These are phyloP conservation scores for Dioscorea cayenensis DNA, from an alignment of 116 monocot genomes.

Conservation along the genomic window DNA sequence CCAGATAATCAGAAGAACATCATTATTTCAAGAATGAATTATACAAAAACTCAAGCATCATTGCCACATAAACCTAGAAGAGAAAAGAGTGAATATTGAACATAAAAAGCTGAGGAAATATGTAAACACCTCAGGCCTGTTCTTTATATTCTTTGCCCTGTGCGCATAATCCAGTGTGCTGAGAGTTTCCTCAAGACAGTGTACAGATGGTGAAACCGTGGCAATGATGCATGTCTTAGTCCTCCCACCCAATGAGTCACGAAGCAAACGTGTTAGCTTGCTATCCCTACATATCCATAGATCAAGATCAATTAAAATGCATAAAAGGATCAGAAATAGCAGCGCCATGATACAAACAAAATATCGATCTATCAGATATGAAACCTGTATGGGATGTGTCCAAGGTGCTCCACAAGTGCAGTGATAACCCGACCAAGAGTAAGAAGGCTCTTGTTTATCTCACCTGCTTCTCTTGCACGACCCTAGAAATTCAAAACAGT, in stretches of 20 bases:
- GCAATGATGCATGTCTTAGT: conserved; percentile 99
- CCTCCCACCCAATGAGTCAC: conserved; percentile 95
- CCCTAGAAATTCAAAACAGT: conserved; percentile 31
- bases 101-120: not conserved
- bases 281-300: conserved; percentile 63
- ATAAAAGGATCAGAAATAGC: not conserved
- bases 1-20: too few species aligned
- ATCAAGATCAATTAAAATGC: not conserved
- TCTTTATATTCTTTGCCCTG: conserved; percentile 96
- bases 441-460: conserved; percentile 95
- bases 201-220: conserved; percentile 94
- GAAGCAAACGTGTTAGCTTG: conserved; percentile 85
- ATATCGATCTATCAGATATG: not conserved
- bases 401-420: conserved; percentile 94
- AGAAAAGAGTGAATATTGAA: not conserved
- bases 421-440: conserved; percentile 99
- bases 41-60: not conserved
- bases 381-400: conserved; percentile 92
- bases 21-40: too few species aligned
- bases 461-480: conserved; percentile 98
- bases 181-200: conserved; percentile 94
- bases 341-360: not conserved
- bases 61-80: not conserved
- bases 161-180: conserved; percentile 99
- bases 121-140: conserved; percentile 80